Evolutionary conservation across 1,284 basidiomycete species (phyloP).

Genomic region (Trichosporon asahii): DNA sequence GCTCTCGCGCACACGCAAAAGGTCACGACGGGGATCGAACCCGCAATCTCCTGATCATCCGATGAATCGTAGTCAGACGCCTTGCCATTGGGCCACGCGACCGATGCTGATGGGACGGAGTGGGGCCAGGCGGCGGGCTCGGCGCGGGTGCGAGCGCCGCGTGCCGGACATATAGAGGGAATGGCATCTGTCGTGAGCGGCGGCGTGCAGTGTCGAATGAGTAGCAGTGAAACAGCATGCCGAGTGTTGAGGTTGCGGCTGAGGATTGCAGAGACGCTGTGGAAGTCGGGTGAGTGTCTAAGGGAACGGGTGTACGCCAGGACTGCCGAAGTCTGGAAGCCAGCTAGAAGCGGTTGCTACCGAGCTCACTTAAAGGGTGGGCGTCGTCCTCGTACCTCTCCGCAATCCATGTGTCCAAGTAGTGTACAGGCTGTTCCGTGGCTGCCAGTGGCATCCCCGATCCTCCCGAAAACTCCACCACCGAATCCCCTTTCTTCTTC

Average conservation of each 20-base stretch:
- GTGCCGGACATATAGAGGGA: background rate
- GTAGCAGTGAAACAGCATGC: background rate
- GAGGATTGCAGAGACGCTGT: too few relatives aligned
- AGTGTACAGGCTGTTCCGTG: too few relatives aligned
- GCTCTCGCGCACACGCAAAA: background rate
- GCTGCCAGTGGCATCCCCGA: too few relatives aligned
- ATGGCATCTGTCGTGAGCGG: background rate
- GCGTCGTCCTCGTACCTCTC: too few relatives aligned
- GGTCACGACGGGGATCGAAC: slow-evolving; percentile 21
- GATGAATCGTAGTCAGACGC: slow-evolving; percentile 18
- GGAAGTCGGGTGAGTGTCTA: too few relatives aligned
- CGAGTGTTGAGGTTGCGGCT: too few relatives aligned
- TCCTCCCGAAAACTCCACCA: too few relatives aligned
- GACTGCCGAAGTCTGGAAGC: too few relatives aligned
- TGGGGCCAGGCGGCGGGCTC: background rate
- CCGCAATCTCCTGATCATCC: slow-evolving; percentile 18
- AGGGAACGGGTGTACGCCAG: too few relatives aligned
- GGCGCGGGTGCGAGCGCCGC: background rate
- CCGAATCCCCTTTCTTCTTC: background rate
- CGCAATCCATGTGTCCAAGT: too few relatives aligned
- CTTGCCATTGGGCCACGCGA: slow-evolving; percentile 20
- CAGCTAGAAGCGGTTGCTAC: too few relatives aligned
- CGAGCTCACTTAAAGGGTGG: too few relatives aligned
- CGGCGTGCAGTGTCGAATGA: background rate
- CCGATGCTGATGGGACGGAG: background rate